Percentiles rank a stretch among this genome's conserved stretches.
Evolutionary conservation across 352 stramenopile genomes (phyloP).

Genomic region (Globisporangium polare): DNA sequence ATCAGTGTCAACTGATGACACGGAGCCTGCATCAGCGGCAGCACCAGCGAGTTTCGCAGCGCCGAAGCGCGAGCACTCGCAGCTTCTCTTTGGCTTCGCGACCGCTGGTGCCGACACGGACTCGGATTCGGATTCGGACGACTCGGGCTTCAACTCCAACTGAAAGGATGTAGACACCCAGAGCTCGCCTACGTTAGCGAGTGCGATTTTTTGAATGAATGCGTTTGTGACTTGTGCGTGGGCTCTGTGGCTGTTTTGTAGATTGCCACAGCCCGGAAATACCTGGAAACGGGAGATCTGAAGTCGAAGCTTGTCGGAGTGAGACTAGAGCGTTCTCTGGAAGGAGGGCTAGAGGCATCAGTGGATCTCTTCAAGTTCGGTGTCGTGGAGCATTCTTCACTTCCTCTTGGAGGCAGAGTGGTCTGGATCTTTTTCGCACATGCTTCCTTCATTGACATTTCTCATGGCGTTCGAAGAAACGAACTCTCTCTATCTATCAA

Average conservation of each 20-base stretch:
- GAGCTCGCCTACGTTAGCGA: background rate
- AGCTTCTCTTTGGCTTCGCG: slow-evolving; percentile 56
- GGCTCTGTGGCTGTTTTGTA: background rate
- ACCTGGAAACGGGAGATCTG: background rate
- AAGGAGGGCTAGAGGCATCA: too few relatives aligned
- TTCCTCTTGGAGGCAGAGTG: too few relatives aligned
- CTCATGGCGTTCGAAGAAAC: background rate
- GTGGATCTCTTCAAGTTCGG: too few relatives aligned
- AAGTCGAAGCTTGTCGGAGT: background rate
- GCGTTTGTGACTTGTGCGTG: background rate
- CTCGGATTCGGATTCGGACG: slow-evolving; percentile 51
- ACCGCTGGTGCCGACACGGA: slow-evolving; percentile 36
- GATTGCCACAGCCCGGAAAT: background rate
- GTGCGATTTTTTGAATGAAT: background rate
- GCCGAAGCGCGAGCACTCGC: slow-evolving; percentile 16
- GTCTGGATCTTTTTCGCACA: background rate
- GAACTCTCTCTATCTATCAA: slow-evolving; percentile 4
- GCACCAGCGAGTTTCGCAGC: background rate
- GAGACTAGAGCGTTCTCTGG: too few relatives aligned
- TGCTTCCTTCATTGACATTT: slow-evolving; percentile 1
- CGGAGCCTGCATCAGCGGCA: background rate
- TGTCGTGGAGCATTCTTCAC: too few relatives aligned
- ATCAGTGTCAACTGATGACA: too few relatives aligned
- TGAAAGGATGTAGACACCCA: background rate
- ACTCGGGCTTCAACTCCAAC: slow-evolving; percentile 39